Conservation (phyloP, 2,329 filamentous ascomycete genomes). For the Aspergillus brasiliensis region DNA sequence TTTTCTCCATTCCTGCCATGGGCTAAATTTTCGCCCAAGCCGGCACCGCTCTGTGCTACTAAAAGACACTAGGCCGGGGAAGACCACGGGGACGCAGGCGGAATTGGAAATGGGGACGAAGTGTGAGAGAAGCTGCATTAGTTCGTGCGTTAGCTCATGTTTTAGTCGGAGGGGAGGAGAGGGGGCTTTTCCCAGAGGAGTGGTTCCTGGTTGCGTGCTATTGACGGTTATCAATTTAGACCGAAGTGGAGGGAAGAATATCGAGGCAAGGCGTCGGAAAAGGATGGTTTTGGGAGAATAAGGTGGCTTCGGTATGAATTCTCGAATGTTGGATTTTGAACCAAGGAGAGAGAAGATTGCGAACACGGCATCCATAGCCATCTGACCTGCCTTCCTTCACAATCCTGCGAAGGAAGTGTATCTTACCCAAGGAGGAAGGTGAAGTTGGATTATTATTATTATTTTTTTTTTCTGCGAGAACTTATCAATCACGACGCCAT, state of each 20-base stretch:
- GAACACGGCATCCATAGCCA: background rate
- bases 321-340: background rate
- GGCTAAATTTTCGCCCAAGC: background rate
- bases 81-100: background rate
- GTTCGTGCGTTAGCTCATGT: background rate
- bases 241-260: background rate
- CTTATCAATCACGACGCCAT: constrained; percentile 1
- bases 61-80: background rate
- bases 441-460: background rate
- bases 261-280: background rate
- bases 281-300: background rate
- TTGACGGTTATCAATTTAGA: background rate
- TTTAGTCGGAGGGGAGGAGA: background rate
- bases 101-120: background rate
- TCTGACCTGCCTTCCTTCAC: constrained; percentile 1
- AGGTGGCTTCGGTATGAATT: background rate
- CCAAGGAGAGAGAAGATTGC: background rate
- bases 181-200: constrained; percentile 9
- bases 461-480: too few species aligned
- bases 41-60: background rate
- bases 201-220: constrained; percentile 8
- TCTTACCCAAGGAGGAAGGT: background rate
- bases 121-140: constrained; percentile 1
- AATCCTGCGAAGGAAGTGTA: background rate
- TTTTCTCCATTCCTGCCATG: too few species aligned